Percentiles rank a stretch among this genome's conserved stretches.
Evolutionary conservation across 164 flowering plant species (phyloP).

Genomic region (Vitis riparia): DNA sequence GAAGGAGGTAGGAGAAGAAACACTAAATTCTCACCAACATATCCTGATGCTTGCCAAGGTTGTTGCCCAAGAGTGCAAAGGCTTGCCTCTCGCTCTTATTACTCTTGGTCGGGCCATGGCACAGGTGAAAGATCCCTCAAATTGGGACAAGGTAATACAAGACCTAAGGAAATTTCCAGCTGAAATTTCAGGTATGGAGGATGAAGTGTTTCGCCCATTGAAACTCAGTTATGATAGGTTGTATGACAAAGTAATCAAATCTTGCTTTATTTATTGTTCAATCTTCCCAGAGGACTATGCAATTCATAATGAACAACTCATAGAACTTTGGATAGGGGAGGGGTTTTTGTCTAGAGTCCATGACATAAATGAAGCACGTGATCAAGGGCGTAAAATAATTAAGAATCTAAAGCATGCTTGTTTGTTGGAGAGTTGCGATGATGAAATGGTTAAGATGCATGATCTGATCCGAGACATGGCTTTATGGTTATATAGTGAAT

Average conservation of each 20-base stretch:
- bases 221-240: constrained; percentile 19
- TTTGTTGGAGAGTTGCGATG: neutral
- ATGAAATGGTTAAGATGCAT: constrained; percentile 9
- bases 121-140: constrained; percentile 4
- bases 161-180: neutral
- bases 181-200: constrained; percentile 9
- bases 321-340: constrained; percentile 20
- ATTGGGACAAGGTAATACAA: constrained; percentile 9
- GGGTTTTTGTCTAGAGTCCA: constrained; percentile 6
- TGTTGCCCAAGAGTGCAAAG: constrained; percentile 11
- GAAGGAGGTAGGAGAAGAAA: constrained; percentile 13
- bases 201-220: neutral
- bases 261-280: constrained; percentile 16
- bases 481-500: constrained; percentile 2
- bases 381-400: constrained; percentile 6
- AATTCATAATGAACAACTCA: neutral
- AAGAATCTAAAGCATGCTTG: neutral
- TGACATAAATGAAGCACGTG: neutral
- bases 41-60: constrained; percentile 2
- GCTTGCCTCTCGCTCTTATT: constrained; percentile 20
- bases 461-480: constrained; percentile 17
- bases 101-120: constrained; percentile 15
- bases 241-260: neutral
- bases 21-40: constrained; percentile 6
- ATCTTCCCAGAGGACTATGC: constrained; percentile 8